Conservation (phyloP, 257 asterid genomes). For the Coffea eugenioides region DNA sequence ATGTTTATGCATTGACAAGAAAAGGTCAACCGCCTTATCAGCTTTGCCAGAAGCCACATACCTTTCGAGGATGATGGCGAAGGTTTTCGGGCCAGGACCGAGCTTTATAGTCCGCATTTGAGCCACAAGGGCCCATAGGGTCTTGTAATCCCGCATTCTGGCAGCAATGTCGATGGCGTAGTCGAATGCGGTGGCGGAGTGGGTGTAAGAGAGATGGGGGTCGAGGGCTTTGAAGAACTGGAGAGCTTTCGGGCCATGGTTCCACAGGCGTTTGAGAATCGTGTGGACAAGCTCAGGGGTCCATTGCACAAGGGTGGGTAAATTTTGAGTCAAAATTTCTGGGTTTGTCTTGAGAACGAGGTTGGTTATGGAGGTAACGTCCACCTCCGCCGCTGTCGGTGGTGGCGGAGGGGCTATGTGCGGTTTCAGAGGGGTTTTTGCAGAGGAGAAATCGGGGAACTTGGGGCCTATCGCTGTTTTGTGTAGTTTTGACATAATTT, state of each 20-base stretch:
- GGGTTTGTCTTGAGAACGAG: conserved; percentile 48
- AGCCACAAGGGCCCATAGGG: conserved; percentile 60
- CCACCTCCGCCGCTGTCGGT: conserved; percentile 25
- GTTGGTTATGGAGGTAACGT: conserved; percentile 41
- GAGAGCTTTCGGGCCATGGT: conserved; percentile 95
- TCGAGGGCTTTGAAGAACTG: conserved; percentile 69
- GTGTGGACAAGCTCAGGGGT: conserved; percentile 55
- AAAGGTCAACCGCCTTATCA: conserved; percentile 76
- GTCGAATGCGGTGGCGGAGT: conserved; percentile 64
- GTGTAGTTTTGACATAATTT: neutral
- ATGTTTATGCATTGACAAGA: conserved; percentile 77
- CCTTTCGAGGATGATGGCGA: conserved; percentile 74
- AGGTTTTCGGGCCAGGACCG: conserved; percentile 79
- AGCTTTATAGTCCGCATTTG: conserved; percentile 56
- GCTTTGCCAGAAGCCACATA: conserved; percentile 80
- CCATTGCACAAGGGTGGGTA: conserved; percentile 47
- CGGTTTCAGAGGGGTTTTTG: conserved; percentile 17
- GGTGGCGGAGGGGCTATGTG: conserved; percentile 5
- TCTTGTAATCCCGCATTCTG: conserved; percentile 66
- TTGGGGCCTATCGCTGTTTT: neutral
- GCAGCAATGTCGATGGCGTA: conserved; percentile 78
- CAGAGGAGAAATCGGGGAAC: conserved; percentile 1
- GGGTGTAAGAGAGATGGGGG: conserved; percentile 56
- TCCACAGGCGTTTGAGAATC: conserved; percentile 89
- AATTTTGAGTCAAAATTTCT: conserved; percentile 35